A percentile compares a stretch with the other conserved stretches of the same genome.
Evolutionary conservation across 129 eudicot genomes (phyloP).

Genomic region (Cynara cardunculus): DNA sequence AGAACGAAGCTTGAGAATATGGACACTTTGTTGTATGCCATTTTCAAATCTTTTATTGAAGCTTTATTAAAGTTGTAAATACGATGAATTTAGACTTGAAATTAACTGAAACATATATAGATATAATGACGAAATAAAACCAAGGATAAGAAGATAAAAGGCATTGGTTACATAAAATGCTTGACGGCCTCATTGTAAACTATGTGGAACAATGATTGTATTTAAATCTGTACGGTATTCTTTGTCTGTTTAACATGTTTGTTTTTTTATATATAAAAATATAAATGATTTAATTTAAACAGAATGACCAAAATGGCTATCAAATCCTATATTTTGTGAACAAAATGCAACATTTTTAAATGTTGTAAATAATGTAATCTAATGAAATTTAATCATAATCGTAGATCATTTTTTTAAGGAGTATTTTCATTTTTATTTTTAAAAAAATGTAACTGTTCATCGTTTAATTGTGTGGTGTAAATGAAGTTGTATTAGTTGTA

Average conservation of each 20-base stretch:
- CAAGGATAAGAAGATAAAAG: not conserved
- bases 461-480: no score
- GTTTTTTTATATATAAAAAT: no score
- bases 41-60: not conserved
- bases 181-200: constrained; percentile 17
- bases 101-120: constrained; percentile 17
- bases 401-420: no score
- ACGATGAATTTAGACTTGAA: not conserved
- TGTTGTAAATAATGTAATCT: no score
- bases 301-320: no score
- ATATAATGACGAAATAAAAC: not conserved
- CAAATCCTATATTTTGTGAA: no score
- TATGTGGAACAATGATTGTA: constrained; percentile 15
- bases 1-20: constrained; percentile 13
- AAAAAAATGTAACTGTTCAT: no score
- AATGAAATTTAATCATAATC: no score
- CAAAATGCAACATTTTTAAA: no score
- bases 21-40: constrained; percentile 21
- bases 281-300: no score
- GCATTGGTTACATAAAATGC: not conserved
- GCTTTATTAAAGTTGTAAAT: not conserved
- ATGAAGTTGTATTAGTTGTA: no score
- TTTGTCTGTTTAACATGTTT: not conserved
- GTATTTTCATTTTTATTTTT: no score
- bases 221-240: not conserved